A percentile compares a stretch with the other conserved stretches of the same genome.
These are phyloP conservation scores for Saksenaea vasiformis DNA, from an alignment of 371 early-diverging fungal genomes.

Conservation along the genomic window DNA sequence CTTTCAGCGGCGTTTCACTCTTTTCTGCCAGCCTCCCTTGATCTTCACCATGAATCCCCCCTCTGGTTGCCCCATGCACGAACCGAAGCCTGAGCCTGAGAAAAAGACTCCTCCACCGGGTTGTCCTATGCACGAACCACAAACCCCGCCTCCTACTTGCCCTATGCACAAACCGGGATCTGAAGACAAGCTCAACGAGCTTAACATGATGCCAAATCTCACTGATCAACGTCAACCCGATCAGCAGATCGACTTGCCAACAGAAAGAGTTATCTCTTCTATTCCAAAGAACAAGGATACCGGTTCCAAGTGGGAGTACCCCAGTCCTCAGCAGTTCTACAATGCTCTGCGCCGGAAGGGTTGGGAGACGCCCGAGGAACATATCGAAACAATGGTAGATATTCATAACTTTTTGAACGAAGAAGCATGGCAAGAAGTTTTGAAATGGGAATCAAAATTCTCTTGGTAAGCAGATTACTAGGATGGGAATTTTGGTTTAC, in stretches of 20 bases:
- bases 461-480: constrained; percentile 55
- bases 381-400: constrained; percentile 91
- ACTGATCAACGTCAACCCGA: constrained; percentile 66
- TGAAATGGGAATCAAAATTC: constrained; percentile 88
- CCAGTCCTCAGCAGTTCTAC: constrained; percentile 95
- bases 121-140: constrained; percentile 55
- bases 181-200: constrained; percentile 62
- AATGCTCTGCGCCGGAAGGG: constrained; percentile 94
- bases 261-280: constrained; percentile 67
- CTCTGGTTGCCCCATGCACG: constrained; percentile 4
- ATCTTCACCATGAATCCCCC: constrained; percentile 8
- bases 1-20: not conserved
- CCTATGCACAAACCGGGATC: constrained; percentile 53
- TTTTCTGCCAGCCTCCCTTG: not conserved
- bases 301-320: constrained; percentile 86
- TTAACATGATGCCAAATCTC: constrained; percentile 86
- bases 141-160: constrained; percentile 41
- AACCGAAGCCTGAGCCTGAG: constrained; percentile 6
- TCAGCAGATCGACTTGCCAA: constrained; percentile 71
- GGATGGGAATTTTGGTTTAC: not conserved
- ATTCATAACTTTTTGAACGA: constrained; percentile 98
- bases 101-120: constrained; percentile 38
- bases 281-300: constrained; percentile 56
- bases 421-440: constrained; percentile 90
- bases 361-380: constrained; percentile 89